These are phyloP conservation scores for Daedalea quercina DNA, from an alignment of 768 basidiomycete genomes.

Conservation along the genomic window DNA sequence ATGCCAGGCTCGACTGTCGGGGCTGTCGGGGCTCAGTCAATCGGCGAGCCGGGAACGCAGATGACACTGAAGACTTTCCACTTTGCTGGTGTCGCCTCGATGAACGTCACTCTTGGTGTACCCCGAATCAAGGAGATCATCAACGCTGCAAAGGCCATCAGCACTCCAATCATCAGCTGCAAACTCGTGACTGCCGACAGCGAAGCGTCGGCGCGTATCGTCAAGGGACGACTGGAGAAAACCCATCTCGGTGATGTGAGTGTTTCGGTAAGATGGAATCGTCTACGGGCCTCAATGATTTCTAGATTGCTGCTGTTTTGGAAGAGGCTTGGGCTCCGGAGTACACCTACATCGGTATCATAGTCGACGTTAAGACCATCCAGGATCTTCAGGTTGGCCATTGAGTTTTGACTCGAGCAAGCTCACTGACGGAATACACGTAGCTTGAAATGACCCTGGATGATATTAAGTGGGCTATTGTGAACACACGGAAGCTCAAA, in stretches of 20 bases:
- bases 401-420: not conserved
- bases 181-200: slow-evolving; percentile 79
- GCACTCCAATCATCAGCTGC: slow-evolving; percentile 97
- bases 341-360: slow-evolving; percentile 89
- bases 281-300: not conserved
- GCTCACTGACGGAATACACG: not conserved
- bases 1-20: slow-evolving; percentile 90
- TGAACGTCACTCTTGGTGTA: slow-evolving; percentile 99
- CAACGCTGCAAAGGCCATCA: slow-evolving; percentile 96
- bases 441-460: slow-evolving; percentile 91
- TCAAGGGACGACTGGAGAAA: slow-evolving; percentile 94
- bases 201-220: slow-evolving; percentile 95
- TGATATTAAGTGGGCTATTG: slow-evolving; percentile 89
- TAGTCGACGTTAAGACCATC: slow-evolving; percentile 84
- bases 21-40: slow-evolving; percentile 97
- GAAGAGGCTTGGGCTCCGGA: slow-evolving; percentile 96
- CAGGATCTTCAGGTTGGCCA: slow-evolving; percentile 72
- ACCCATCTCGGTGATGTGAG: slow-evolving; percentile 89
- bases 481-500: slow-evolving; percentile 82
- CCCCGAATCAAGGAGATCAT: slow-evolving; percentile 99
- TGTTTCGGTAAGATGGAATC: not conserved
- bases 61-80: slow-evolving; percentile 99
- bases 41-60: slow-evolving; percentile 98
- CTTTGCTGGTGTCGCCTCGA: slow-evolving; percentile 98
- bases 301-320: slow-evolving; percentile 80